Base-by-base conservation (phyloP, 2,329 filamentous ascomycete species). In the Microdochium trichocladiopsis region DNA sequence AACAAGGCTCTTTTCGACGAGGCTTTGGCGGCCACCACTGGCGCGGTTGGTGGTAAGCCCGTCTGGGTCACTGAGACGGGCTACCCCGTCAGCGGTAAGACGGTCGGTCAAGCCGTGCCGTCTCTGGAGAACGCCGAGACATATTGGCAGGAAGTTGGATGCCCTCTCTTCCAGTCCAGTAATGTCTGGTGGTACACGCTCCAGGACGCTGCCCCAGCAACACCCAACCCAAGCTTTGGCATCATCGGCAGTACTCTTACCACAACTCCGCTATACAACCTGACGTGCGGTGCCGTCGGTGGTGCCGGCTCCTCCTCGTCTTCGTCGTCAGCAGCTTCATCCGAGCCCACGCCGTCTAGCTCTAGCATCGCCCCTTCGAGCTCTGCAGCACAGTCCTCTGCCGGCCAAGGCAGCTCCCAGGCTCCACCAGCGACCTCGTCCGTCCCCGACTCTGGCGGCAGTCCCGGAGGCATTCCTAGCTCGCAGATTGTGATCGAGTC, bases 1-100 rank as follows among this genome's bases (percentile, higher is more conserved):
- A 85, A 78, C 61, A 80, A 82, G 63, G 61, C 68, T 18, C 80
- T 91, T 50, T 94, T 95, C 75, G 74, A 84, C 63, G 75, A 79
- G 14, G 84, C 89, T 16, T 74, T 87, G 37, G 70, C 76, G 49
- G 75, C 78, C 54, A 88, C 87, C 31, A 68, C 78, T 56, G 69
- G 65, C 16, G 84, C 75, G 47, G 77, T 81, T 33, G 73, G 77
- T 33, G 81, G 80, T 64, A 93, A 91, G 77, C 75, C 80, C 18
- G 80, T 95, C 60, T 94, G 88, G 88, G 79, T 95, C 56, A 94
- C 90, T 25, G 90, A 95, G 78, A 94, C 90, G 16, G 91, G 91
- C 58, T 94, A 88, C 83, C 90, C 91, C 49, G 83, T 91, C 51
- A 83, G 77, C 61, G 91, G 90, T 52, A 72, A 79, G 57, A 77